These are phyloP conservation scores for Picocystis salinarum DNA, from an alignment of 139 green algal genomes.

Conservation along the genomic window DNA sequence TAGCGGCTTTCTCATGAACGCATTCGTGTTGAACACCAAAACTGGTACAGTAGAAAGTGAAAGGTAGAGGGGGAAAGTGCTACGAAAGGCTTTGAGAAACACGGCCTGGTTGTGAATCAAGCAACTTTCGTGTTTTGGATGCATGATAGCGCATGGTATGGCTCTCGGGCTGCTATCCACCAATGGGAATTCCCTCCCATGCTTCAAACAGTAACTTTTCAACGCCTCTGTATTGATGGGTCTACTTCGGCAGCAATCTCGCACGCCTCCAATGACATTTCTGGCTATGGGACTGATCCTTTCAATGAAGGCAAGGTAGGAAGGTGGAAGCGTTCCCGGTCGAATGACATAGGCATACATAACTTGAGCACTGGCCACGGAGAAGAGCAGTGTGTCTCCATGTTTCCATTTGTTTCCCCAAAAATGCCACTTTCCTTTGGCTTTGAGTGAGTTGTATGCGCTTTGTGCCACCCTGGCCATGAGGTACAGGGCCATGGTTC, in stretches of 20 bases:
- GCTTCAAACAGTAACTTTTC: not conserved
- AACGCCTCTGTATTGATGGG: not conserved
- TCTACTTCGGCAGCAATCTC: not conserved
- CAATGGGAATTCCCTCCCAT: too few species aligned
- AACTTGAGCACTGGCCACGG: constrained; percentile 16
- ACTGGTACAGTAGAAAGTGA: constrained; percentile 22
- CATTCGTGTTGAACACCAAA: constrained; percentile 20
- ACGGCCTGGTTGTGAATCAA: not conserved
- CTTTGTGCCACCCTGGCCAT: constrained; percentile 10
- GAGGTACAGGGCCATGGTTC: constrained; percentile 20
- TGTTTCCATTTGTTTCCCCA: constrained; percentile 10
- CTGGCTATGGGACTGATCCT: constrained; percentile 15
- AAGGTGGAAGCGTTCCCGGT: constrained; percentile 18
- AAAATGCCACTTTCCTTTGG: constrained; percentile 9
- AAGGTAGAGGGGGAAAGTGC: constrained; percentile 31
- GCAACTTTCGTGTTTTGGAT: constrained; percentile 12
- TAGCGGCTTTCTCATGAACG: not conserved
- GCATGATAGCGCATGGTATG: constrained; percentile 17
- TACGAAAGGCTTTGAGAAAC: constrained; percentile 13
- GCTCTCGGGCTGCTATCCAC: too few species aligned
- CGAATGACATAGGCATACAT: constrained; percentile 21
- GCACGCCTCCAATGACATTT: constrained; percentile 15
- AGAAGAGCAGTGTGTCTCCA: constrained; percentile 19
- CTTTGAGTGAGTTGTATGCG: constrained; percentile 17
- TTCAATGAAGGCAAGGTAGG: constrained; percentile 28